A percentile compares a stretch with the other conserved stretches of the same genome.
These are phyloP conservation scores for Eurotiales sp. DNA, from an alignment of 2,329 filamentous ascomycete genomes.

Conservation along the genomic window DNA sequence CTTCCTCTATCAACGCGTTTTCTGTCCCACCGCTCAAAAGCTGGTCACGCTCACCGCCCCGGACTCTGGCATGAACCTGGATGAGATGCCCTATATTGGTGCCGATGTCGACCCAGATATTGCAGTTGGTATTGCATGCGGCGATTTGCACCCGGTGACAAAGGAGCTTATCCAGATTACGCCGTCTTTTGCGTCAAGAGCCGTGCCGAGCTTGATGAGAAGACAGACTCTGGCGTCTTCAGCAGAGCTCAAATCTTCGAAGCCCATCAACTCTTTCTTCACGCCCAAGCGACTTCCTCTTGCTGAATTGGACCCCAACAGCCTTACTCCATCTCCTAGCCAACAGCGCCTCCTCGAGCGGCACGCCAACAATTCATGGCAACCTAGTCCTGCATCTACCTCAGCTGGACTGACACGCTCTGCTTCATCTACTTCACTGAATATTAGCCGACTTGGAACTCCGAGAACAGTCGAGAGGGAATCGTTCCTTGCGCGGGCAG, in stretches of 20 bases:
- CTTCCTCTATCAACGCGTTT: conserved; percentile 92
- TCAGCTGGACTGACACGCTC: conserved; percentile 23
- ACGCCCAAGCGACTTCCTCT: conserved; percentile 60
- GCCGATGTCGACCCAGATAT: conserved; percentile 63
- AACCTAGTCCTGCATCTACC: conserved; percentile 45
- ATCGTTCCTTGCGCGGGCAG: conserved; percentile 36
- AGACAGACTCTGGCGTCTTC: conserved; percentile 41
- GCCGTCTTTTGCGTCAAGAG: conserved; percentile 28
- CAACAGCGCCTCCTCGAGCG: conserved; percentile 58
- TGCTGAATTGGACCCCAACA: conserved; percentile 65
- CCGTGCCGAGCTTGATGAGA: conserved; percentile 32
- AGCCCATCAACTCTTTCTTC: conserved; percentile 63
- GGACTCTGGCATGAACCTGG: conserved; percentile 58
- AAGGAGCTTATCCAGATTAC: conserved; percentile 59
- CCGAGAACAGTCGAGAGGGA: conserved; percentile 39
- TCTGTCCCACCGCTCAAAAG: conserved; percentile 67
- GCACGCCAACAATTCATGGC: conserved; percentile 54
- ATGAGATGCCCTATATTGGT: conserved; percentile 79
- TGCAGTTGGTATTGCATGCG: conserved; percentile 70
- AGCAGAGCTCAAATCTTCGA: conserved; percentile 56
- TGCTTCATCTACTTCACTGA: conserved; percentile 31
- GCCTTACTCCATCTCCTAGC: conserved; percentile 62
- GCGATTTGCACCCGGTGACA: conserved; percentile 85
- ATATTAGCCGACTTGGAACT: conserved; percentile 33
- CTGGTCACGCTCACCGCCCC: conserved; percentile 73